These are phyloP conservation scores for Suillus ampliporus DNA, from an alignment of 768 basidiomycete species.

Conservation along the genomic window DNA sequence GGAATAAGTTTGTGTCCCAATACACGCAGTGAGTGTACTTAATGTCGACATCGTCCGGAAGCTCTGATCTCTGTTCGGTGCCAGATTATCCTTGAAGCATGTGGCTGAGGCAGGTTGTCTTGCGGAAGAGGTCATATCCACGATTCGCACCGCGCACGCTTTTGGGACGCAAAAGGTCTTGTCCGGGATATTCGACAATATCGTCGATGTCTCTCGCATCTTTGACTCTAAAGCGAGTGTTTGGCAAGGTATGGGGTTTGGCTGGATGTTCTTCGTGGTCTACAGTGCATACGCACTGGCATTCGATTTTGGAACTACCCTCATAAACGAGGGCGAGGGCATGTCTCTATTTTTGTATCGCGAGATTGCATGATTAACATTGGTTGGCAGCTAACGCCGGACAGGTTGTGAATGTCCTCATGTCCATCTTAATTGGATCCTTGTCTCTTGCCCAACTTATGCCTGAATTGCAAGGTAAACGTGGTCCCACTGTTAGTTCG, in stretches of 20 bases:
- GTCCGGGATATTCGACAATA: constrained; percentile 48
- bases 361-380: constrained; percentile 1
- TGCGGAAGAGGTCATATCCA: constrained; percentile 64
- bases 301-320: constrained; percentile 58
- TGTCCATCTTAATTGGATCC: constrained; percentile 57
- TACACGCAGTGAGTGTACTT: constrained; percentile 32
- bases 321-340: constrained; percentile 44
- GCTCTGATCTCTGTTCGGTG: background rate
- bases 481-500: background rate
- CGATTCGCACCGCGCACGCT: constrained; percentile 60
- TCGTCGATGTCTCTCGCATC: constrained; percentile 41
- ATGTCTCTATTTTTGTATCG: constrained; percentile 9
- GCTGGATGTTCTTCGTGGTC: constrained; percentile 55
- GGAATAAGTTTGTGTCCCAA: constrained; percentile 40
- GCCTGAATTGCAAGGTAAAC: constrained; percentile 52
- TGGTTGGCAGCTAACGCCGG: constrained; percentile 42
- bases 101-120: constrained; percentile 54
- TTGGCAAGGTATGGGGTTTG: constrained; percentile 44
- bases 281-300: constrained; percentile 46
- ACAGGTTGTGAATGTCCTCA: constrained; percentile 57
- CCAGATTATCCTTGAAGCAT: constrained; percentile 47
- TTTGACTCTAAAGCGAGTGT: constrained; percentile 43
- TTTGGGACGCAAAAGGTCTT: constrained; percentile 57
- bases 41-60: too few relatives aligned
- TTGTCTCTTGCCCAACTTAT: constrained; percentile 59